A percentile compares a stretch with the other conserved stretches of the same genome.
phyloP scores from a whole-genome alignment of 495 filamentous ascomycete genomes.

The Penicillium simplicissimum region DNA sequence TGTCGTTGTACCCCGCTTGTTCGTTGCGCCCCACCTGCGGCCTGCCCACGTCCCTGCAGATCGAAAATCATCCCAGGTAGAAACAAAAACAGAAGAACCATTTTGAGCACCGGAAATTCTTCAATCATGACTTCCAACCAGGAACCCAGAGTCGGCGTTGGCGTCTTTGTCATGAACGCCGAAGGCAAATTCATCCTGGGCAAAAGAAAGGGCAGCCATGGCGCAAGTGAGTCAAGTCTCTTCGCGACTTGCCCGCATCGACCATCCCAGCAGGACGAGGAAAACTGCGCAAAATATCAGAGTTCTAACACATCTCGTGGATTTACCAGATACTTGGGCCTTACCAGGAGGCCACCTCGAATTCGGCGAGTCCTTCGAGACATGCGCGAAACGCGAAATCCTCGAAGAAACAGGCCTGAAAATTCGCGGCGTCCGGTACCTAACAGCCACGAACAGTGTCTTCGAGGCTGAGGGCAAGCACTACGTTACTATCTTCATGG shows the following conservation, averaged over 20 bases:
- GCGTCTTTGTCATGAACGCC: constrained; percentile 32
- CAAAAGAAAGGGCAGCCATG: constrained; percentile 38
- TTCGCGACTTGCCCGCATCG: background rate
- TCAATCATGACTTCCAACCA: constrained; percentile 9
- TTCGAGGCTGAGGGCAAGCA: constrained; percentile 56
- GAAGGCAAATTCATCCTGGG: constrained; percentile 38
- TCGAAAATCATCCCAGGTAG: background rate
- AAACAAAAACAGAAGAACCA: background rate
- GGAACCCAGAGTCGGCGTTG: constrained; percentile 34
- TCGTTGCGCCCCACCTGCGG: background rate
- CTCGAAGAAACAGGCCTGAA: constrained; percentile 66
- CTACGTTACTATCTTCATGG: constrained; percentile 67
- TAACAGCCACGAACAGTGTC: constrained; percentile 62
- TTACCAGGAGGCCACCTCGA: constrained; percentile 72
- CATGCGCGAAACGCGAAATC: constrained; percentile 63
- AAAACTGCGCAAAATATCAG: background rate
- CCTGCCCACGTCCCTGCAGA: background rate
- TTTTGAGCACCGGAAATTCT: background rate
- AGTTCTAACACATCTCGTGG: background rate
- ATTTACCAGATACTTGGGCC: constrained; percentile 52
- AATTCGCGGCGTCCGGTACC: constrained; percentile 45
- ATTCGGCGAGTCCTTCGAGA: constrained; percentile 57
- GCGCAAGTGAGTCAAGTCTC: constrained; percentile 29
- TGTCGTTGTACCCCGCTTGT: background rate
- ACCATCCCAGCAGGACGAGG: background rate